A percentile compares a stretch with the other conserved stretches of the same genome.
Evolutionary conservation across 2,329 filamentous ascomycete genomes (phyloP).

Genomic region (Fusarium sp.): DNA sequence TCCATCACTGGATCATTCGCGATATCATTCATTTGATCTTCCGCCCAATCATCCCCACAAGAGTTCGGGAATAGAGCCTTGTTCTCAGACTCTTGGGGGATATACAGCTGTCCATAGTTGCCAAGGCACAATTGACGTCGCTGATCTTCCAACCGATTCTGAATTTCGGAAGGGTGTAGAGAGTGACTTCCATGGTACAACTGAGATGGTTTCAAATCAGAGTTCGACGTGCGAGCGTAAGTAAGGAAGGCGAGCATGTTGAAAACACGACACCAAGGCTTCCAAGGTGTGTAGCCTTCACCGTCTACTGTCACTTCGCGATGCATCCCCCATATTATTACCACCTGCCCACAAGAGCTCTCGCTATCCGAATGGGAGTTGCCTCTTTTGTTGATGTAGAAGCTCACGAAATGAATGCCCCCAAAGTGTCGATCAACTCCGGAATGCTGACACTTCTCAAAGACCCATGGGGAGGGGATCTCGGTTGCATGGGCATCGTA

Average conservation of each 20-base stretch:
- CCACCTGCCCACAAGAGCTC: not conserved
- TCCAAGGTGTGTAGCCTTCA: not conserved
- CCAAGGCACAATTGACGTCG: conserved; percentile 14
- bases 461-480: conserved; percentile 36
- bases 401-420: conserved; percentile 36
- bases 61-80: conserved; percentile 34
- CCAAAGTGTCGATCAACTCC: conserved; percentile 26
- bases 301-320: not conserved
- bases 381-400: not conserved
- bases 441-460: conserved; percentile 19
- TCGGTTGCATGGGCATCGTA: conserved; percentile 25
- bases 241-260: conserved; percentile 21
- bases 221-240: not conserved
- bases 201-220: conserved; percentile 13
- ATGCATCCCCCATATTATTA: conserved; percentile 40
- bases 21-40: conserved; percentile 23
- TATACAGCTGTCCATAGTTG: not conserved
- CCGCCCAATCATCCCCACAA: conserved; percentile 2
- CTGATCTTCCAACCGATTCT: conserved; percentile 20
- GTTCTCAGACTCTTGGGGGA: not conserved
- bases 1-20: not conserved
- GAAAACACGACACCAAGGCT: conserved; percentile 40
- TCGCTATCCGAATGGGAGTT: not conserved
- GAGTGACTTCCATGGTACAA: not conserved
- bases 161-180: conserved; percentile 22